Evolutionary conservation across 1,284 basidiomycete species (phyloP), one percentile per base, ranked within the genome.

Genomic region (Entoloma clypeatum): DNA sequence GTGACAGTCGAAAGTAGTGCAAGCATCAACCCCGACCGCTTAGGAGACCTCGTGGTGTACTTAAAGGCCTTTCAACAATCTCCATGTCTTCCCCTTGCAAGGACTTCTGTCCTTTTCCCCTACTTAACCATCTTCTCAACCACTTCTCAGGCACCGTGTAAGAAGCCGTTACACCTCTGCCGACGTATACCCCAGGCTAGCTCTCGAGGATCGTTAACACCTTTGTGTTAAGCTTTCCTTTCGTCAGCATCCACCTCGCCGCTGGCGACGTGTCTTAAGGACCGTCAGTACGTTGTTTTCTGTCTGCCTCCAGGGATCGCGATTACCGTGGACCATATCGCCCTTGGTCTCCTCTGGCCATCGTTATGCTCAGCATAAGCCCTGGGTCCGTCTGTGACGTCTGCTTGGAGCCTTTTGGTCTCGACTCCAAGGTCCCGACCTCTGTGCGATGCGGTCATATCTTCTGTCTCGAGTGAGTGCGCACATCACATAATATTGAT

Each of bases 371-470:
- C 51, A 65, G 61, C 52, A 55, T 75, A 52, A 64, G 64, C 45
- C 48, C 71, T 45, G 66, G 62, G 41, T 75, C 74, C 52, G 54
- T 61, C 41, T 77, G 75, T 62, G 74, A 76, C 59, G 67, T 77
- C 45, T 77, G 75, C 57, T 61, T 72, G 45, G 74, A 76, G 50
- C 52, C 60, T 9, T 77, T 70, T 51, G 64, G 62, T 36, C 48
- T 52, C 43, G 61, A 64, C 32, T 29, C 44, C 37, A 74, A 69
- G 53, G 59, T 61, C 21, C 72, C 73, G 19, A 71, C 67, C 48
- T 68, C 70, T 14, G 71, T 76, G 43, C 54, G 62, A 34, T 77
- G 75, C 47, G 74, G 74, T 14, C 74, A 77, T 58, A 65, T 72
- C 36, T 76, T 75, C 53, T 77, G 74, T 50, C 51, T 56, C 13